Conservation (phyloP, 768 basidiomycete genomes). For the Sporobolomyces pararoseus region DNA sequence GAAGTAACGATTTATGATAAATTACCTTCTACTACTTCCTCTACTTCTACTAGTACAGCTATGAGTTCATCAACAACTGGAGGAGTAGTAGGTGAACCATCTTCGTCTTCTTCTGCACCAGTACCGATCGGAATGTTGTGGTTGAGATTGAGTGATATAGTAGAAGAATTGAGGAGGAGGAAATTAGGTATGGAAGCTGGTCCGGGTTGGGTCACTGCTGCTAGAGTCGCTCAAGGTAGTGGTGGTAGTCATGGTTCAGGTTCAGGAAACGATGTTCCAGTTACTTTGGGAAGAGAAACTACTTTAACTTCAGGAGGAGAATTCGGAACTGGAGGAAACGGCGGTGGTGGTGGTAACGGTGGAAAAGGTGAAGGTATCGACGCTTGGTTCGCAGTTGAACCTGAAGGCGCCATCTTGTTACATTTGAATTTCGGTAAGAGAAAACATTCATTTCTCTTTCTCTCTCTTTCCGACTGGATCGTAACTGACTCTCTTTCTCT, state of each 20-base stretch:
- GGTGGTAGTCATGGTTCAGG: conserved; percentile 37
- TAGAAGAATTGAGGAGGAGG: conserved; percentile 86
- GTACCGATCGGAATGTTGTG: conserved; percentile 91
- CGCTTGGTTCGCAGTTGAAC: conserved; percentile 96
- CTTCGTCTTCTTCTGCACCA: no score
- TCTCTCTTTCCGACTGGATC: not conserved
- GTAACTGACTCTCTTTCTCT: conserved; percentile 2
- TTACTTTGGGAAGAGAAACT: conserved; percentile 32
- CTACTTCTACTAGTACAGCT: no score
- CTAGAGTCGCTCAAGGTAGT: conserved; percentile 72
- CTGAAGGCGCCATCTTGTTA: conserved; percentile 85
- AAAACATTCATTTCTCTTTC: not conserved
- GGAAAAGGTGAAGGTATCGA: conserved; percentile 57
- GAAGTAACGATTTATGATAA: conserved; percentile 95
- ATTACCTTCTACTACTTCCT: conserved; percentile 47
- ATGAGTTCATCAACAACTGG: no score
- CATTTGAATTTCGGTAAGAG: conserved; percentile 85
- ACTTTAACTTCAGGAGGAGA: not conserved
- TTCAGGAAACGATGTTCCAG: not conserved
- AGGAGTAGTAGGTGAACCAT: conserved; percentile 54
- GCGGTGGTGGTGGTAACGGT: not conserved
- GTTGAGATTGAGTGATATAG: conserved; percentile 88
- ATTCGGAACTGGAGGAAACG: not conserved
- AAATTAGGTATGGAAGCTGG: conserved; percentile 81
- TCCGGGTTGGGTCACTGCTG: conserved; percentile 91